Percentiles rank a stretch among this genome's conserved stretches.
phyloP scores from a whole-genome alignment of 2,329 filamentous ascomycete species.

The Kalaharituber pfeilii region DNA sequence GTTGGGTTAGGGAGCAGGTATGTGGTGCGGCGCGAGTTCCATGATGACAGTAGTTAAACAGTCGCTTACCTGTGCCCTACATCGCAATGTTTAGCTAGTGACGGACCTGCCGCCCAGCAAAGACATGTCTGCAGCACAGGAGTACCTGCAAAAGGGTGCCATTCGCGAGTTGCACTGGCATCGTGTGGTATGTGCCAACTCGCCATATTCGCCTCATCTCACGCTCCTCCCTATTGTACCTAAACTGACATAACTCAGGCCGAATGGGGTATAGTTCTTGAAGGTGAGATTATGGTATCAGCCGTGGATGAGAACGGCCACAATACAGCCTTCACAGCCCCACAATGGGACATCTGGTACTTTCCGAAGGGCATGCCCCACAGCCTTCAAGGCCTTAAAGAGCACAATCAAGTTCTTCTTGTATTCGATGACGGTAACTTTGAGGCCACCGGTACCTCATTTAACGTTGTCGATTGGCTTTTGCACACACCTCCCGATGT shows the following conservation, averaged over 20 bases:
- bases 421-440: slow-evolving; percentile 52
- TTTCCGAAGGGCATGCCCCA: slow-evolving; percentile 49
- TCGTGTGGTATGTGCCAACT: slow-evolving; percentile 35
- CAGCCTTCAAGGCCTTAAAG: slow-evolving; percentile 45
- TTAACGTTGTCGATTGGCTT: slow-evolving; percentile 55
- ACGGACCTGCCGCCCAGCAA: slow-evolving; percentile 48
- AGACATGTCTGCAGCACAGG: slow-evolving; percentile 50
- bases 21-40: no score
- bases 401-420: slow-evolving; percentile 46
- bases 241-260: slow-evolving; percentile 32
- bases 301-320: slow-evolving; percentile 45
- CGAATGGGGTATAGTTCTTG: slow-evolving; percentile 48
- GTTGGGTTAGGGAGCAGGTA: background rate
- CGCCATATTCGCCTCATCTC: background rate
- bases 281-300: slow-evolving; percentile 40
- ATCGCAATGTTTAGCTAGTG: no score
- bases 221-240: background rate
- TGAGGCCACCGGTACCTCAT: slow-evolving; percentile 47
- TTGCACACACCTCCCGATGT: slow-evolving; percentile 43
- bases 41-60: no score
- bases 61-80: no score
- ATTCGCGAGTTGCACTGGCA: slow-evolving; percentile 53
- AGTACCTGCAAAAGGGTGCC: slow-evolving; percentile 49
- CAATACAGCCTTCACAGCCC: slow-evolving; percentile 37
- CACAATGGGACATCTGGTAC: slow-evolving; percentile 49